These are phyloP conservation scores for Acacia confusa DNA, from an alignment of 306 rosid genomes.

Conservation along the genomic window DNA sequence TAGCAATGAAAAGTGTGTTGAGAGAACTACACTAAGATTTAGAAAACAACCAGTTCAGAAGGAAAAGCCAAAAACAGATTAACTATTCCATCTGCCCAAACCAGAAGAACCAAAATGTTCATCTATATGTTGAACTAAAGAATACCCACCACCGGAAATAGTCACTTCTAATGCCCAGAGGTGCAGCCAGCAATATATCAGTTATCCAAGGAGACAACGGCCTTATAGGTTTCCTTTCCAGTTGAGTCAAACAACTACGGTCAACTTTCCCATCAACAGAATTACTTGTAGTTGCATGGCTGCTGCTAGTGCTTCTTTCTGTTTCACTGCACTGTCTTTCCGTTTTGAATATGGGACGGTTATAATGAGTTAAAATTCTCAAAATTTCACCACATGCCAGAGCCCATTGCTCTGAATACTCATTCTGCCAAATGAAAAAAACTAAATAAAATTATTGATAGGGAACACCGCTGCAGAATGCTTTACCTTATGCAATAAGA, in stretches of 20 bases:
- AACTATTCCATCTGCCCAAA: not conserved
- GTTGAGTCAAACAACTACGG: slow-evolving; percentile 52
- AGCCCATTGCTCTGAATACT: slow-evolving; percentile 98
- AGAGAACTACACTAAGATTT: not conserved
- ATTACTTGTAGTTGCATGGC: slow-evolving; percentile 78
- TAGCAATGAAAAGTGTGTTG: not conserved
- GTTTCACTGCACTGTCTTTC: slow-evolving; percentile 63
- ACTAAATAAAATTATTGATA: slow-evolving; percentile 13
- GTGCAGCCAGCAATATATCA: slow-evolving; percentile 90
- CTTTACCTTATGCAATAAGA: slow-evolving; percentile 5
- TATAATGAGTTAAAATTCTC: slow-evolving; percentile 93
- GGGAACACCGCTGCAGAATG: not conserved
- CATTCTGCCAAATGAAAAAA: slow-evolving; percentile 56
- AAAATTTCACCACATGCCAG: slow-evolving; percentile 95
- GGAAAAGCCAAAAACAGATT: slow-evolving; percentile 2
- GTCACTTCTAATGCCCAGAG: slow-evolving; percentile 91
- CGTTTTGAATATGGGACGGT: slow-evolving; percentile 86
- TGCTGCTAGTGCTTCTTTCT: slow-evolving; percentile 85
- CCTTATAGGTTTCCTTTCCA: slow-evolving; percentile 85
- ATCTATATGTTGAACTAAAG: not conserved
- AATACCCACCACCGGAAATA: slow-evolving; percentile 90
- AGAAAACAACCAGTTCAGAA: not conserved
- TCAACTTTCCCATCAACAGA: slow-evolving; percentile 43
- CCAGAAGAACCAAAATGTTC: not conserved
- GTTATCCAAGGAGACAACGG: slow-evolving; percentile 98